These are phyloP conservation scores for Aspergillus diversus DNA, from an alignment of 495 filamentous ascomycete genomes.

Conservation along the genomic window DNA sequence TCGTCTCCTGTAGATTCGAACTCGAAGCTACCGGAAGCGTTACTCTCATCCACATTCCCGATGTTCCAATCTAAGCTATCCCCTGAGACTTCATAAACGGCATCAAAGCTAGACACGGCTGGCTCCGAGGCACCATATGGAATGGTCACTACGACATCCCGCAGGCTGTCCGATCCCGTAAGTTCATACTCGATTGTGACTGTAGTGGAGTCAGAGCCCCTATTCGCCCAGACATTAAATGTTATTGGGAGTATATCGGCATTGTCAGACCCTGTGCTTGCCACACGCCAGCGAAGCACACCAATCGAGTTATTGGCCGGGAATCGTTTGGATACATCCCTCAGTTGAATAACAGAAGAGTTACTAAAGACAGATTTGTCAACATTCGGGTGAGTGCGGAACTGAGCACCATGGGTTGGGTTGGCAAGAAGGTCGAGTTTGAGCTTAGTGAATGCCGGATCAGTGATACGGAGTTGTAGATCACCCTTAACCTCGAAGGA, in stretches of 20 bases:
- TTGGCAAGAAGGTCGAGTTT: slow-evolving; percentile 78
- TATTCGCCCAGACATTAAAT: slow-evolving; percentile 95
- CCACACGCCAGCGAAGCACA: slow-evolving; percentile 84
- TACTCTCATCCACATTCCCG: slow-evolving; percentile 77
- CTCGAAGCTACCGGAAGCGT: slow-evolving; percentile 83
- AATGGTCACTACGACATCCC: slow-evolving; percentile 84
- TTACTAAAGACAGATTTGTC: slow-evolving; percentile 82
- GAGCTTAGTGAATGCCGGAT: slow-evolving; percentile 83
- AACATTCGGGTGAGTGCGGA: slow-evolving; percentile 93
- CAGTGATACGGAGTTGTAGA: slow-evolving; percentile 83
- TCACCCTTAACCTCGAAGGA: slow-evolving; percentile 88
- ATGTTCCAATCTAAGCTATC: slow-evolving; percentile 94
- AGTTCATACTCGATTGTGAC: slow-evolving; percentile 95
- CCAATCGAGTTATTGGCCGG: slow-evolving; percentile 88
- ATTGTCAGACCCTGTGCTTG: slow-evolving; percentile 71
- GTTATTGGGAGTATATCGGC: slow-evolving; percentile 78
- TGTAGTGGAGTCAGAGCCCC: slow-evolving; percentile 76
- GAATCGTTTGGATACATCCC: slow-evolving; percentile 82
- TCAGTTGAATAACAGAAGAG: slow-evolving; percentile 79
- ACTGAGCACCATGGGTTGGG: slow-evolving; percentile 77
- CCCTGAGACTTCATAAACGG: slow-evolving; percentile 89
- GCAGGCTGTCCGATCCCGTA: slow-evolving; percentile 71
- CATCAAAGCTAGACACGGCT: slow-evolving; percentile 87
- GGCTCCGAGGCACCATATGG: slow-evolving; percentile 84
- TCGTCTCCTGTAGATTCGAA: slow-evolving; percentile 84